A percentile compares a stretch with the other conserved stretches of the same genome.
Conservation (phyloP, 2,329 filamentous ascomycete species). For the Epichloe scottii region DNA sequence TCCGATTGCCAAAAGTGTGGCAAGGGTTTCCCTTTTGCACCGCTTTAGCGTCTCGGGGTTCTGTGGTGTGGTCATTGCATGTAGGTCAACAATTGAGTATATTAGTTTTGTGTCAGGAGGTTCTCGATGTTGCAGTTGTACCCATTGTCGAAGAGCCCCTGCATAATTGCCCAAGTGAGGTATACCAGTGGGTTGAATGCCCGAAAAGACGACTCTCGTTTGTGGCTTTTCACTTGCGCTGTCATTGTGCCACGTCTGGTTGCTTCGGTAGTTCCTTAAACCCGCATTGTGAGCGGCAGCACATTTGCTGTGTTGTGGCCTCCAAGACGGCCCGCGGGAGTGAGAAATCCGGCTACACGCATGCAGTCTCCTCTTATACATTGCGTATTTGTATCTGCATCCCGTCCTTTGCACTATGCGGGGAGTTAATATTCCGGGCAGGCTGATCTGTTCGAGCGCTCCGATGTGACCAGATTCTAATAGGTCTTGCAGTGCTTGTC, state of each 20-base stretch:
- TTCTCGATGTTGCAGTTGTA: conserved; percentile 55
- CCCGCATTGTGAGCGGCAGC: not conserved
- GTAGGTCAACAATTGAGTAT: conserved; percentile 85
- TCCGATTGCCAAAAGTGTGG: conserved; percentile 71
- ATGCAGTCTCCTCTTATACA: not conserved
- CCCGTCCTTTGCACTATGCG: not conserved
- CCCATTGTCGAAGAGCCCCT: conserved; percentile 81
- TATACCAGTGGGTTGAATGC: conserved; percentile 89
- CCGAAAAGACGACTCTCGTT: conserved; percentile 65
- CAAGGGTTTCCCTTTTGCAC: conserved; percentile 63
- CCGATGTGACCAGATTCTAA: not conserved
- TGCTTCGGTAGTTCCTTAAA: not conserved
- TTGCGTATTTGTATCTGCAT: not conserved
- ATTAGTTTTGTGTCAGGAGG: conserved; percentile 48
- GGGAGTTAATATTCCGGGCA: not conserved
- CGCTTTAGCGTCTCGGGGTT: conserved; percentile 45
- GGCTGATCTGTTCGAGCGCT: not conserved
- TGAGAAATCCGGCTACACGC: not conserved
- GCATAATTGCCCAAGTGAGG: conserved; percentile 95
- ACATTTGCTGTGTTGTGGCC: not conserved
- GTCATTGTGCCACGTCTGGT: not conserved
- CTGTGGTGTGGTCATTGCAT: conserved; percentile 77
- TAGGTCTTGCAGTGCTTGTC: no score
- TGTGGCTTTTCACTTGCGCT: not conserved
- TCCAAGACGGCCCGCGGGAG: not conserved